Evolutionary conservation across 2,329 filamentous ascomycete species (phyloP).

Genomic region (Aureobasidium lini): DNA sequence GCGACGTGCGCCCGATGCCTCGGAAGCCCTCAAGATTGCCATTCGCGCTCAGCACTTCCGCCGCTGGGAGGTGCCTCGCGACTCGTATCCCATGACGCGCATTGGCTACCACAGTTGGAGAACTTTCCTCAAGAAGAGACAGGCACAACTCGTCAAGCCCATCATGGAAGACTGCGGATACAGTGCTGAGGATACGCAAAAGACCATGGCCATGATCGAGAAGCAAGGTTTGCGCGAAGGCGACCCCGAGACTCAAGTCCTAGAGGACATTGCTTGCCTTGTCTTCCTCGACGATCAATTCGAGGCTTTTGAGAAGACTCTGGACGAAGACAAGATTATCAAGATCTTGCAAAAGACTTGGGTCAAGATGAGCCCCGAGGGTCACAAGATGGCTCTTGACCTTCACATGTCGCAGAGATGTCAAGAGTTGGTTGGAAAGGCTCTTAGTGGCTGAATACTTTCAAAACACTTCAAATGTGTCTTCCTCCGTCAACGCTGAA

Average conservation of each 20-base stretch:
- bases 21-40: constrained; percentile 62
- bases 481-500: constrained; percentile 56
- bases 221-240: constrained; percentile 64
- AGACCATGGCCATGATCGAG: constrained; percentile 64
- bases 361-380: constrained; percentile 63
- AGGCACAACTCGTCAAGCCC: constrained; percentile 52
- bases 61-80: constrained; percentile 75
- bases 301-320: constrained; percentile 65
- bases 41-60: constrained; percentile 80
- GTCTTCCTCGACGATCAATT: constrained; percentile 86
- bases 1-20: constrained; percentile 52
- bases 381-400: constrained; percentile 55
- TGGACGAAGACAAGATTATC: constrained; percentile 72
- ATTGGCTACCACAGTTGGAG: constrained; percentile 76
- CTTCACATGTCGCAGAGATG: constrained; percentile 59
- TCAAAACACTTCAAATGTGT: constrained; percentile 23
- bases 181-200: constrained; percentile 46
- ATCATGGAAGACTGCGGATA: constrained; percentile 50
- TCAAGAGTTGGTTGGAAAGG: constrained; percentile 55
- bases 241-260: constrained; percentile 60
- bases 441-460: constrained; percentile 38
- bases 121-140: constrained; percentile 62
- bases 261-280: constrained; percentile 81
- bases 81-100: constrained; percentile 65
- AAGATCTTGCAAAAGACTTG: constrained; percentile 65